Percentiles rank a stretch among this genome's conserved stretches.
Conservation (phyloP, 495 filamentous ascomycete genomes). For the Penicillium silybi region DNA sequence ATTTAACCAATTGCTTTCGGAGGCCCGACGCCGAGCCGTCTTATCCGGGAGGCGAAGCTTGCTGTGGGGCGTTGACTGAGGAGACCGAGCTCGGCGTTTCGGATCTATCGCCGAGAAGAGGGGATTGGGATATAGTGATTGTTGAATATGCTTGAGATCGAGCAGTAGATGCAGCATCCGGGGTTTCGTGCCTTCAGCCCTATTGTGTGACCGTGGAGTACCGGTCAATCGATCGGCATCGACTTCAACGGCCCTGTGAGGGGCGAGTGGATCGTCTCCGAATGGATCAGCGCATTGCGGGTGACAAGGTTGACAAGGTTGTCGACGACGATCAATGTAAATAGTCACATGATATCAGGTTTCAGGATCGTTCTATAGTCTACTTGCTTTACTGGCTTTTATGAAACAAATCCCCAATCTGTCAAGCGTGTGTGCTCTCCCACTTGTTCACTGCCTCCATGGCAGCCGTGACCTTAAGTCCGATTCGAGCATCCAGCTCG, state of each 20-base stretch:
- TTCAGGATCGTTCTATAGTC: slow-evolving; percentile 1
- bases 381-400: neutral
- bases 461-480: slow-evolving; percentile 78
- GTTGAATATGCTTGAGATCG: too few relatives aligned
- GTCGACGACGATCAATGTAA: neutral
- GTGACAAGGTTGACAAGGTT: neutral
- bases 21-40: slow-evolving; percentile 17
- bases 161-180: too few relatives aligned
- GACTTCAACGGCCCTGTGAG: neutral
- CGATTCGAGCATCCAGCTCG: slow-evolving; percentile 80
- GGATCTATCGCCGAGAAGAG: neutral
- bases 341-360: slow-evolving; percentile 9
- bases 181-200: too few relatives aligned
- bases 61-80: neutral
- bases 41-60: slow-evolving; percentile 10
- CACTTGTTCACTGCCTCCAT: slow-evolving; percentile 73
- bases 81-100: neutral
- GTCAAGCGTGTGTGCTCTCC: slow-evolving; percentile 35
- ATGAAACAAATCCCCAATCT: neutral
- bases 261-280: neutral
- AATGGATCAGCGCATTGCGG: neutral
- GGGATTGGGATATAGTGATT: too few relatives aligned
- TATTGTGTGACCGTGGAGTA: too few relatives aligned
- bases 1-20: slow-evolving; percentile 15
- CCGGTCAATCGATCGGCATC: too few relatives aligned